A percentile compares a stretch with the other conserved stretches of the same genome.
Evolutionary conservation across 805 yeast species (phyloP).

Genomic region (Kazachstania bromeliacearum): DNA sequence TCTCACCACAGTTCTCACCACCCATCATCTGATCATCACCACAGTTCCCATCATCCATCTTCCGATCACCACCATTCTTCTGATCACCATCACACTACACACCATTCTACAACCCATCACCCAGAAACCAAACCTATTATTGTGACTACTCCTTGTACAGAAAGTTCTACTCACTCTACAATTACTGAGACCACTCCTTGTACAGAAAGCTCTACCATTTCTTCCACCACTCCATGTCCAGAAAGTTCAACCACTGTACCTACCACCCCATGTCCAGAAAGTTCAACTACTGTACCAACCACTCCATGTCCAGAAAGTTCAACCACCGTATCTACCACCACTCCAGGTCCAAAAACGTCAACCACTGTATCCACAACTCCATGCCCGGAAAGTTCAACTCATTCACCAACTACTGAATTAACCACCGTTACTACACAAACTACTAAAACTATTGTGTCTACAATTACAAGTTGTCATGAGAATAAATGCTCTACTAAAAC

Average conservation of each 20-base stretch:
- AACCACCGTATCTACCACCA: not conserved
- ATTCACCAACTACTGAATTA: not conserved
- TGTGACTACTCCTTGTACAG: too few species aligned
- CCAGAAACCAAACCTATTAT: too few species aligned
- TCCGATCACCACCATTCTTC: not conserved
- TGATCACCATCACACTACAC: not conserved
- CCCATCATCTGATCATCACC: not conserved
- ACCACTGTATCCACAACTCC: constrained; percentile 1
- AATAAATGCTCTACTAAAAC: not conserved
- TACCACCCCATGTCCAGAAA: constrained; percentile 1
- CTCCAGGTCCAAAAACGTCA: not conserved
- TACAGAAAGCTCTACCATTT: not conserved
- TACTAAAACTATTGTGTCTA: not conserved
- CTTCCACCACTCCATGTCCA: not conserved
- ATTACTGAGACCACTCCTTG: not conserved
- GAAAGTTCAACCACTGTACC: not conserved
- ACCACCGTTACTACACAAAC: not conserved
- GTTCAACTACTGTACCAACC: not conserved
- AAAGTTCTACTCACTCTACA: too few species aligned
- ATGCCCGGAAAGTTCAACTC: not conserved
- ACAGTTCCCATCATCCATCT: too few species aligned
- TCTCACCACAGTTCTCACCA: not conserved
- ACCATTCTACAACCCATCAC: too few species aligned
- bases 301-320: not conserved
- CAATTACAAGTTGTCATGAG: not conserved